Evolutionary conservation across 257 asterid genomes (phyloP).

Genomic region (Solanum bulbocastanum): DNA sequence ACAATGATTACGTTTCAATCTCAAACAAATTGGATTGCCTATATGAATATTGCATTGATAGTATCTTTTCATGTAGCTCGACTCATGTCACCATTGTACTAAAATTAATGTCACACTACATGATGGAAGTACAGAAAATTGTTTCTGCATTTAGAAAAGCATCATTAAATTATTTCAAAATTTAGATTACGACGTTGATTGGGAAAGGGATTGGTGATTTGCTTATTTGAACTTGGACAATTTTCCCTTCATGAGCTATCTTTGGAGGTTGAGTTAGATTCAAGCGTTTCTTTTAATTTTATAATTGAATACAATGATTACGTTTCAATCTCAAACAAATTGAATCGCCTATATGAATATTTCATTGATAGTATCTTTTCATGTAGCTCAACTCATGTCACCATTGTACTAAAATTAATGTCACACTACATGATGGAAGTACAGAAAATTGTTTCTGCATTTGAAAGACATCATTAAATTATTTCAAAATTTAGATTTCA

Average conservation of each 20-base stretch:
- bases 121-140: neutral
- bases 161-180: neutral
- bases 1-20: neutral
- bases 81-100: neutral
- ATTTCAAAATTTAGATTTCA: neutral
- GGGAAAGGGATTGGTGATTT: neutral
- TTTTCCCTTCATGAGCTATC: accelerated
- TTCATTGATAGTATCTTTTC: neutral
- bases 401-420: neutral
- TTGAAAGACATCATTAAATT: neutral
- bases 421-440: neutral
- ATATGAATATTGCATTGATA: neutral
- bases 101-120: neutral
- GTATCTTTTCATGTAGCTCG: neutral
- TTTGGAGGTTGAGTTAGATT: neutral
- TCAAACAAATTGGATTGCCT: neutral
- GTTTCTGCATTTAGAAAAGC: neutral
- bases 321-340: neutral
- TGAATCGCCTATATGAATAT: neutral
- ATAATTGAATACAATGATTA: neutral
- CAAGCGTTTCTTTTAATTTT: neutral
- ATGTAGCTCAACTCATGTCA: neutral
- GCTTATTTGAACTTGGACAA: neutral
- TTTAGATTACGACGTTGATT: neutral
- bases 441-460: neutral